Percentiles rank a stretch among this genome's conserved stretches.
Evolutionary conservation across 129 eudicot species (phyloP).

Genomic region (Helianthus tuberosus): DNA sequence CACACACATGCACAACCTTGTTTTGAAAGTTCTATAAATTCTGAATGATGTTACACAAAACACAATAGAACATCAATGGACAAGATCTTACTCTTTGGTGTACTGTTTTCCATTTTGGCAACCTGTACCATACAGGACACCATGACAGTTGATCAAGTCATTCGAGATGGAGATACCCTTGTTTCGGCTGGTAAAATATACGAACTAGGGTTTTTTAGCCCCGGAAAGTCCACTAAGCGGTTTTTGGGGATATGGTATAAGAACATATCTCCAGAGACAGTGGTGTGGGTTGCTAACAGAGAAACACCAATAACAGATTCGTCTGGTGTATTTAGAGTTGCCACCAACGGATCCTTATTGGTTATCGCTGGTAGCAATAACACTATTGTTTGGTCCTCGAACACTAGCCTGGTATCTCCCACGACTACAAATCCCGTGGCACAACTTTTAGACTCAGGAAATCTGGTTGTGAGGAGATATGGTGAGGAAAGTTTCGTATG

Average conservation of each 20-base stretch:
- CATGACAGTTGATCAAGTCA: conserved; percentile 2
- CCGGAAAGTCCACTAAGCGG: conserved; percentile 26
- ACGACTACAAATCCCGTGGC: conserved; percentile 31
- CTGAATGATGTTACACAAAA: not conserved
- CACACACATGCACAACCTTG: not conserved
- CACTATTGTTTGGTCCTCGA: conserved; percentile 19
- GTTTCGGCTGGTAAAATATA: conserved; percentile 11
- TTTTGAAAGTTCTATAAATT: not conserved
- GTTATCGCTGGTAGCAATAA: conserved; percentile 15
- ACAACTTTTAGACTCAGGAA: conserved; percentile 31
- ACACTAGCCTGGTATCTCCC: conserved; percentile 1
- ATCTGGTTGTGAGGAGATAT: conserved; percentile 28
- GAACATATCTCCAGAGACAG: conserved; percentile 24
- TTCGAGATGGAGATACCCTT: conserved; percentile 15
- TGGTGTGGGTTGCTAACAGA: conserved; percentile 47
- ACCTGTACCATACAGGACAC: not conserved
- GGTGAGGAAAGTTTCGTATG: conserved; percentile 17
- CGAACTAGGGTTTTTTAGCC: conserved; percentile 41
- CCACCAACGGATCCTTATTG: conserved; percentile 27
- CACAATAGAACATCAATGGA: not conserved
- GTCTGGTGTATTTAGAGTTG: conserved; percentile 22
- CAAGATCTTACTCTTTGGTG: not conserved
- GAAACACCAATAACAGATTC: conserved; percentile 25
- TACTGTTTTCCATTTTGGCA: not conserved
- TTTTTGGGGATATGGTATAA: conserved; percentile 47